phyloP scores from a whole-genome alignment of 495 filamentous ascomycete species.

The Lentithecium fluviatile region DNA sequence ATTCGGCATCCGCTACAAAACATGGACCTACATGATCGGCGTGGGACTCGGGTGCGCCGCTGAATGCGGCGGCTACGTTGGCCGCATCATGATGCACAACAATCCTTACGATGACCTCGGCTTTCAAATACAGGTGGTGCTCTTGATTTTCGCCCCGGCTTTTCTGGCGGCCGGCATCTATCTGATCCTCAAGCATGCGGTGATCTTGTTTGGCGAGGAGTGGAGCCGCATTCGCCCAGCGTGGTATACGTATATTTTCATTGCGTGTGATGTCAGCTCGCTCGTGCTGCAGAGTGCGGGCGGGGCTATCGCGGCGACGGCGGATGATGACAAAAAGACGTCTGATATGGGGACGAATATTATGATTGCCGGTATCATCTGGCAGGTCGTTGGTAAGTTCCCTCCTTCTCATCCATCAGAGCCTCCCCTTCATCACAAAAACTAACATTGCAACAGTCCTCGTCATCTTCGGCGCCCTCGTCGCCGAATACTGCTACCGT shows the following conservation, averaged over 20 bases:
- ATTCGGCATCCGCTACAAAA: constrained; percentile 56
- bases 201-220: constrained; percentile 53
- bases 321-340: constrained; percentile 34
- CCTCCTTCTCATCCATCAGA: constrained; percentile 20
- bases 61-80: constrained; percentile 53
- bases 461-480: constrained; percentile 11
- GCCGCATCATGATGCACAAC: constrained; percentile 56
- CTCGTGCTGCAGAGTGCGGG: constrained; percentile 64
- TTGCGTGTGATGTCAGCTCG: constrained; percentile 63
- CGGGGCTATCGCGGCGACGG: constrained; percentile 59
- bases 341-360: constrained; percentile 53
- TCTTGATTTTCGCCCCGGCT: constrained; percentile 64
- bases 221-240: constrained; percentile 57
- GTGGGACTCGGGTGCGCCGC: constrained; percentile 50
- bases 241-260: constrained; percentile 67
- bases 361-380: constrained; percentile 67
- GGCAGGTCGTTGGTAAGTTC: constrained; percentile 56
- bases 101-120: constrained; percentile 52
- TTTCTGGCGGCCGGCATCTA: constrained; percentile 67
- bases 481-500: constrained; percentile 25
- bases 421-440: too few relatives aligned
- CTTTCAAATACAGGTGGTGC: constrained; percentile 68
- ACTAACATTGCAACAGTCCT: background rate
- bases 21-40: constrained; percentile 61
- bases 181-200: constrained; percentile 65